Evolutionary conservation across 768 basidiomycete genomes (phyloP).

Genomic region (Lenzites betulinus): DNA sequence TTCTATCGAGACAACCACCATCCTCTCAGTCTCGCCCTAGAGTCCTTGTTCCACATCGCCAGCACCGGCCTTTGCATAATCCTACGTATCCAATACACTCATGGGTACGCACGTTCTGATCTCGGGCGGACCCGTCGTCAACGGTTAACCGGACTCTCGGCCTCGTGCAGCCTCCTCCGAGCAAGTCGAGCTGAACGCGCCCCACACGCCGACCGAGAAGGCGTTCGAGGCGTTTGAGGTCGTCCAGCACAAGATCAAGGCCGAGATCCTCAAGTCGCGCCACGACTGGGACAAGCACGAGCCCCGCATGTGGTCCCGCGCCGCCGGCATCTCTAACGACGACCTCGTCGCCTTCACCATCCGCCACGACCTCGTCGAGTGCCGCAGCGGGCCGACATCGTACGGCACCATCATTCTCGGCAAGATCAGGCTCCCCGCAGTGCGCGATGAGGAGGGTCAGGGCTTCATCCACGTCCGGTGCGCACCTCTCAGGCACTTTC

Average conservation of each 20-base stretch:
- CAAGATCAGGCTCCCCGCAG: conserved; percentile 70
- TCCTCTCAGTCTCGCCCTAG: background rate
- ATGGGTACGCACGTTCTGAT: conserved; percentile 5
- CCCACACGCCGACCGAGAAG: conserved; percentile 61
- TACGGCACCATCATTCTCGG: conserved; percentile 77
- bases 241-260: conserved; percentile 57
- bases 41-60: background rate
- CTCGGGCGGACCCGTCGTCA: background rate
- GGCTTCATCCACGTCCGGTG: conserved; percentile 76
- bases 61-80: too few relatives aligned
- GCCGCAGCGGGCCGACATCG: conserved; percentile 57
- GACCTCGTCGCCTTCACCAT: conserved; percentile 56
- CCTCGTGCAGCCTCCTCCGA: conserved; percentile 35
- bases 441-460: conserved; percentile 60
- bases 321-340: conserved; percentile 49
- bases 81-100: too few relatives aligned
- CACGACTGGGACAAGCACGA: conserved; percentile 73
- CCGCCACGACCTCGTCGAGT: conserved; percentile 43
- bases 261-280: conserved; percentile 67
- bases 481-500: conserved; percentile 13
- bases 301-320: conserved; percentile 71
- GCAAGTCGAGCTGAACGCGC: conserved; percentile 53
- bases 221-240: conserved; percentile 66
- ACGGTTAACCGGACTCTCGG: background rate
- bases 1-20: background rate